phyloP scores from a whole-genome alignment of 1,284 basidiomycete species.

The Trichosporon ovoides region DNA sequence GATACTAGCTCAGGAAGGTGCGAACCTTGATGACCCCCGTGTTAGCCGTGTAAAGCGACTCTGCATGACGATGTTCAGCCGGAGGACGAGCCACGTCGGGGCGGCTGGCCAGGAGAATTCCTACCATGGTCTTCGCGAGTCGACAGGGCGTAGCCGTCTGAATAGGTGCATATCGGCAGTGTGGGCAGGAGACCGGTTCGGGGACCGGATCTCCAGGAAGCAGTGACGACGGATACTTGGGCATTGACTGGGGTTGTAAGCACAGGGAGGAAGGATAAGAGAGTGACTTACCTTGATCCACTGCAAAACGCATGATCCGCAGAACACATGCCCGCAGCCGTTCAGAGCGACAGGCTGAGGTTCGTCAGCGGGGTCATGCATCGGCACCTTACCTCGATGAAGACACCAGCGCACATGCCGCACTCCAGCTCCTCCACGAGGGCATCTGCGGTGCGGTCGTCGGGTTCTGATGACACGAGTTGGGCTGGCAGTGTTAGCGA shows the following conservation, averaged over 20 bases:
- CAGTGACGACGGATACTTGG: slow-evolving; percentile 66
- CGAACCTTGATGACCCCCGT: slow-evolving; percentile 16
- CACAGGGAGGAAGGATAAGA: background rate
- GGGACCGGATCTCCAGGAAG: slow-evolving; percentile 70
- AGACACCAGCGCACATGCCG: slow-evolving; percentile 27
- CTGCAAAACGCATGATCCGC: slow-evolving; percentile 22
- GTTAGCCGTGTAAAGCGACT: slow-evolving; percentile 12
- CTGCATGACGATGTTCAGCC: slow-evolving; percentile 19
- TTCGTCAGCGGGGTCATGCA: background rate
- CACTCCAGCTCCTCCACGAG: slow-evolving; percentile 25
- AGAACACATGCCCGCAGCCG: slow-evolving; percentile 27
- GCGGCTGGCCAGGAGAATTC: slow-evolving; percentile 16
- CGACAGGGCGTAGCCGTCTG: slow-evolving; percentile 19
- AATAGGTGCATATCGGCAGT: slow-evolving; percentile 23
- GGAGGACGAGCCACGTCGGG: slow-evolving; percentile 16
- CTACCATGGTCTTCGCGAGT: slow-evolving; percentile 21
- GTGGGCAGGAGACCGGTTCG: slow-evolving; percentile 49
- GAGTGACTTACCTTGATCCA: slow-evolving; percentile 21
- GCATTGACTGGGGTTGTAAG: slow-evolving; percentile 48
- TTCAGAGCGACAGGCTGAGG: slow-evolving; percentile 23
- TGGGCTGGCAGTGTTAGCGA: background rate
- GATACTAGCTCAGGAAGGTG: background rate
- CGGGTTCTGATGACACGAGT: background rate
- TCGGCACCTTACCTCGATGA: slow-evolving; percentile 18
- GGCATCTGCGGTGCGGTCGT: slow-evolving; percentile 1